Evolutionary conservation across 495 filamentous ascomycete species (phyloP).

Genomic region (Xanthoparmelia taractica): DNA sequence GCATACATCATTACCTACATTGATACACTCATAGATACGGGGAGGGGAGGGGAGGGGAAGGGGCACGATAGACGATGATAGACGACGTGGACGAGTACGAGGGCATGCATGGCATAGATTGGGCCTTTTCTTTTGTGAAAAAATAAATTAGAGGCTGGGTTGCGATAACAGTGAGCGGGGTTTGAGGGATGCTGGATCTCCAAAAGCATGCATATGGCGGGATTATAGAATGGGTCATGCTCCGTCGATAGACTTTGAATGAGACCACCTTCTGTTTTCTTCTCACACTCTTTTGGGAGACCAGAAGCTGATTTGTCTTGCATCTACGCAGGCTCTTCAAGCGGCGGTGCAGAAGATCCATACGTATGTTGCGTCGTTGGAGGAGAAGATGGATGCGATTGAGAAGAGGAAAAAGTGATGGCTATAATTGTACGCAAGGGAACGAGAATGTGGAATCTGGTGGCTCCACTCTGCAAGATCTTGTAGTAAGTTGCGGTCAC

Average conservation of each 20-base stretch:
- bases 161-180: too few species aligned
- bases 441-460: neutral
- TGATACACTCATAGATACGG: too few species aligned
- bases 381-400: slow-evolving; percentile 68
- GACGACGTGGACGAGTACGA: neutral
- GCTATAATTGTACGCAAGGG: neutral
- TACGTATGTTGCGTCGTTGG: slow-evolving; percentile 69
- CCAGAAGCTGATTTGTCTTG: slow-evolving; percentile 15
- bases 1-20: neutral
- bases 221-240: slow-evolving; percentile 2
- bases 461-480: neutral
- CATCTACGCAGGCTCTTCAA: slow-evolving; percentile 64
- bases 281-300: slow-evolving; percentile 14
- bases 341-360: slow-evolving; percentile 77
- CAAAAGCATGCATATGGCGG: neutral
- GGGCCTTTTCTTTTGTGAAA: neutral
- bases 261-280: slow-evolving; percentile 21
- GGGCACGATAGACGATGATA: neutral
- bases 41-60: too few species aligned
- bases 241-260: slow-evolving; percentile 11
- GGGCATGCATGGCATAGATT: neutral
- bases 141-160: too few species aligned
- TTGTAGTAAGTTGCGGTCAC: neutral
- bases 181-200: neutral
- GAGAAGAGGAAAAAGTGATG: slow-evolving; percentile 51